Conservation (phyloP, 169 alveolate species). For the Cytauxzoon felis region DNA sequence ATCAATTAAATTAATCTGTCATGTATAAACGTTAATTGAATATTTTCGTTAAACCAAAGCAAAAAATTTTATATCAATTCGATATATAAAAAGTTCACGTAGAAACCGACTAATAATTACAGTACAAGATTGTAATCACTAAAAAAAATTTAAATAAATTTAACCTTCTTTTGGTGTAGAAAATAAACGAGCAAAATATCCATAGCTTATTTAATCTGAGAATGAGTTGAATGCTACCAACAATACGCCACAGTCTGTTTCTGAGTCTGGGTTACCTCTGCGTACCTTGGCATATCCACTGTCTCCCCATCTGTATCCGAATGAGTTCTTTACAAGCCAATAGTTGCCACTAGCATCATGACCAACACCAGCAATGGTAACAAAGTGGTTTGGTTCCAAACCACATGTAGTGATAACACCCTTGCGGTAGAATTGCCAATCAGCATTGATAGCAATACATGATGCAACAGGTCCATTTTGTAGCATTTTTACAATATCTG, state of each 20-base stretch:
- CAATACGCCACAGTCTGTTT: slow-evolving; percentile 40
- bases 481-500: slow-evolving; percentile 61
- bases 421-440: slow-evolving; percentile 79
- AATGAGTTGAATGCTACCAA: slow-evolving; percentile 30
- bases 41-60: no score
- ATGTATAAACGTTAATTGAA: no score
- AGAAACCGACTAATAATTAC: no score
- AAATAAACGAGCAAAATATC: no score
- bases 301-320: slow-evolving; percentile 81
- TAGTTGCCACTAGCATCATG: slow-evolving; percentile 29
- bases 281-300: slow-evolving; percentile 72
- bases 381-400: slow-evolving; percentile 72
- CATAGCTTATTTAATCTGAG: neutral
- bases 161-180: no score
- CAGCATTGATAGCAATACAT: slow-evolving; percentile 81
- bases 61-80: no score
- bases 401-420: slow-evolving; percentile 69
- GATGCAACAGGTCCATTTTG: slow-evolving; percentile 81
- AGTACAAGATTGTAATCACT: no score
- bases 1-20: no score
- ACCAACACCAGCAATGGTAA: slow-evolving; percentile 77
- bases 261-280: slow-evolving; percentile 7
- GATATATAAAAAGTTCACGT: no score
- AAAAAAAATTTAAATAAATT: no score
- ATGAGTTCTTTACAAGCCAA: slow-evolving; percentile 78